Conservation (phyloP, 352 stramenopile species). For the Globisporangium nunn region DNA sequence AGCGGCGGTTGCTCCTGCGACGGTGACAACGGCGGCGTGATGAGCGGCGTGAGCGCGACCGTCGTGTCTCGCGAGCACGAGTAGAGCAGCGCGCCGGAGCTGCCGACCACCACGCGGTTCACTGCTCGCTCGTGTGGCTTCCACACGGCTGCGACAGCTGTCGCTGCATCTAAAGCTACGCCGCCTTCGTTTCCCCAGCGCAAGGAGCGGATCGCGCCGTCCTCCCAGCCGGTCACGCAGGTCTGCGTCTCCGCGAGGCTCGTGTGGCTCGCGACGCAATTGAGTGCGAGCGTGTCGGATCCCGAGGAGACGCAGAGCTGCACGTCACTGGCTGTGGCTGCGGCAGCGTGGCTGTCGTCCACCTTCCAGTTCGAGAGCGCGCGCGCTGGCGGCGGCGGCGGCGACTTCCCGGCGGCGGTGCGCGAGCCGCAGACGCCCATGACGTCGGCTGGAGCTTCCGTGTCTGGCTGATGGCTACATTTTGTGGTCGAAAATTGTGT, state of each 20-base stretch:
- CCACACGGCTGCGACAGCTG: slow-evolving; percentile 26
- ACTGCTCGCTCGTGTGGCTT: slow-evolving; percentile 47
- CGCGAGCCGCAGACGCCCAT: slow-evolving; percentile 55
- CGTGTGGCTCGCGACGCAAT: slow-evolving; percentile 35
- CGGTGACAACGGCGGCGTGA: slow-evolving; percentile 2
- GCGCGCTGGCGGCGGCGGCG: slow-evolving; percentile 9
- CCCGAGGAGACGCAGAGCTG: neutral
- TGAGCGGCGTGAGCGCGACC: slow-evolving; percentile 37
- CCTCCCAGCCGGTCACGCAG: slow-evolving; percentile 66
- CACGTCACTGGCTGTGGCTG: neutral
- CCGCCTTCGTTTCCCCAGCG: slow-evolving; percentile 20
- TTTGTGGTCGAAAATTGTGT: too few species aligned
- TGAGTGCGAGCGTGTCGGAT: slow-evolving; percentile 30
- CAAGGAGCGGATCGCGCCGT: slow-evolving; percentile 46
- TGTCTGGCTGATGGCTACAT: neutral
- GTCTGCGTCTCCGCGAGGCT: slow-evolving; percentile 11
- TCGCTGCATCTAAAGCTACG: neutral
- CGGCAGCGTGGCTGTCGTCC: slow-evolving; percentile 5
- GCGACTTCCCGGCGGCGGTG: slow-evolving; percentile 8
- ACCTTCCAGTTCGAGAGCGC: slow-evolving; percentile 45
- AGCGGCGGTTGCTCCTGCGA: slow-evolving; percentile 13
- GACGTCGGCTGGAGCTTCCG: neutral
- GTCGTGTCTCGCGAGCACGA: slow-evolving; percentile 76
- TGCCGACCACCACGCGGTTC: slow-evolving; percentile 48
- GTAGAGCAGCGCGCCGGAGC: slow-evolving; percentile 39